Percentiles rank a stretch among this genome's conserved stretches.
Conservation (phyloP, 1,139 yeast genomes). For the Cylindricascospora bacillispora region DNA sequence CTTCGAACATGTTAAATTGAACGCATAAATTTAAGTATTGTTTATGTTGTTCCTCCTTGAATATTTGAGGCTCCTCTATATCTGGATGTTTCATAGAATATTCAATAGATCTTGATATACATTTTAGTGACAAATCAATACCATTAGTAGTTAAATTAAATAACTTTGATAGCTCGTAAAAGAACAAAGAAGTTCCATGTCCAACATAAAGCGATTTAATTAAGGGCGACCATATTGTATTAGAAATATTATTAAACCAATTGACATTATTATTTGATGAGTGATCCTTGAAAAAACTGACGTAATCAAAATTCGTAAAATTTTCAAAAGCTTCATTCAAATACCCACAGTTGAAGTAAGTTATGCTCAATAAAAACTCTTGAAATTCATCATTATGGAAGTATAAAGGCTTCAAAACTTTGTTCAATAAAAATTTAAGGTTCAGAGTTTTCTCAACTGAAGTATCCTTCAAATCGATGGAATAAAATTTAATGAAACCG, state of each 20-base stretch:
- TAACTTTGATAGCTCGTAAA: constrained; percentile 14
- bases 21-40: constrained; percentile 19
- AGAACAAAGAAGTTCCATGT: constrained; percentile 9
- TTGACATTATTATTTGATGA: constrained; percentile 13
- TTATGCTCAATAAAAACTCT: constrained; percentile 20
- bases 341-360: constrained; percentile 16
- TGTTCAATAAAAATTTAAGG: constrained; percentile 8
- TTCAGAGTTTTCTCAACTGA: constrained; percentile 1
- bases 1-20: constrained; percentile 17
- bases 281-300: constrained; percentile 6
- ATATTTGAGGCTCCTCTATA: constrained; percentile 11
- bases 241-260: constrained; percentile 3
- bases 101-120: constrained; percentile 21
- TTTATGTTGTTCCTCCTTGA: constrained; percentile 15
- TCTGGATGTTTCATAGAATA: constrained; percentile 12
- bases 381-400: constrained; percentile 11
- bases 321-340: constrained; percentile 16
- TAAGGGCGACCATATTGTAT: constrained; percentile 14
- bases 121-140: constrained; percentile 15
- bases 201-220: constrained; percentile 10
- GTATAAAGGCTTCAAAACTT: constrained; percentile 13
- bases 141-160: constrained; percentile 9
- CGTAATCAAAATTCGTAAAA: constrained; percentile 16
- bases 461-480: constrained; percentile 7
- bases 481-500: constrained; percentile 12